Percentiles rank a stretch among this genome's conserved stretches.
These are phyloP conservation scores for Pachyrhizus erosus DNA, from an alignment of 306 rosid species.

Conservation along the genomic window DNA sequence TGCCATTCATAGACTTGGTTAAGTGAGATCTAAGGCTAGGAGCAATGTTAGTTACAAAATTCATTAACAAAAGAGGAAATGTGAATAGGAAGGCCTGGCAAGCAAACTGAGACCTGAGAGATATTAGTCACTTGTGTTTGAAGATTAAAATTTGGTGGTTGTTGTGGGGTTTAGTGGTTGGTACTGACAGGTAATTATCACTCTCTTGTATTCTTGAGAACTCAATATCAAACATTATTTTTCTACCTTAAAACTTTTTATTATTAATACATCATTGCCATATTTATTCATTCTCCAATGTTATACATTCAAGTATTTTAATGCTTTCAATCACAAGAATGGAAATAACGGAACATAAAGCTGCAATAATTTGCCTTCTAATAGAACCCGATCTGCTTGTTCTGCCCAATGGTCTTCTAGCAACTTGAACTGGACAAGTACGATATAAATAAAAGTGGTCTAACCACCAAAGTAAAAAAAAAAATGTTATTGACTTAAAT, in stretches of 20 bases:
- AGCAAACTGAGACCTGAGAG: conserved; percentile 49
- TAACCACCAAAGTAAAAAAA: not conserved
- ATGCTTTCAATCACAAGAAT: not conserved
- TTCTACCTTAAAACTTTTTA: not conserved
- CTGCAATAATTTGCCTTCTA: not conserved
- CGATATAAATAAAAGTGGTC: not conserved
- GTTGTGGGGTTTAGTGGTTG: conserved; percentile 25
- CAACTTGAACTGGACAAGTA: not conserved
- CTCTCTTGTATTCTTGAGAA: conserved; percentile 15
- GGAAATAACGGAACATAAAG: not conserved
- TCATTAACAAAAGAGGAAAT: conserved; percentile 44
- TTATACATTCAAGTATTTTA: not conserved
- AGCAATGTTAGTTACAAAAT: conserved; percentile 43
- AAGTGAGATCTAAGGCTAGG: conserved; percentile 38
- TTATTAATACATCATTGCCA: not conserved
- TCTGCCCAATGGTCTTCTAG: not conserved
- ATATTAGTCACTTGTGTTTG: not conserved
- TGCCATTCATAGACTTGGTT: conserved; percentile 59
- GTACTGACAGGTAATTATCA: conserved; percentile 9
- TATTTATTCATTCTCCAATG: conserved; percentile 1
- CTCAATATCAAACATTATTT: conserved; percentile 6
- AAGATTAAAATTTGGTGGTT: conserved; percentile 19
- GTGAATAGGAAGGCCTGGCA: conserved; percentile 47
- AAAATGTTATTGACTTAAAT: not conserved
- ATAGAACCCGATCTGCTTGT: not conserved